Percentiles rank a stretch among this genome's conserved stretches.
phyloP scores from a whole-genome alignment of 306 rosid species.

The Cicer yamashitae region DNA sequence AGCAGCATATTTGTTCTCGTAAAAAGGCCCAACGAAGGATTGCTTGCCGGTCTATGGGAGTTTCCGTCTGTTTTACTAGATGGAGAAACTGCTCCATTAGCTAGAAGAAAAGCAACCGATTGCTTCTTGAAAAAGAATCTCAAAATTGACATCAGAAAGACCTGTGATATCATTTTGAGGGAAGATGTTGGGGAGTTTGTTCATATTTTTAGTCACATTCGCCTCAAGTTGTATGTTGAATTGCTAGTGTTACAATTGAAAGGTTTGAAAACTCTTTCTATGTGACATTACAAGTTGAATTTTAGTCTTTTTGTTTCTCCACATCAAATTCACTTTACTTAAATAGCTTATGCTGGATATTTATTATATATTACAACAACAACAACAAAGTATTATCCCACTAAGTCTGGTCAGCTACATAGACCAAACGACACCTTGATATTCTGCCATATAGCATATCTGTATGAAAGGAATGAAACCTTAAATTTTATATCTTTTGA shows the following conservation, averaged over 20 bases:
- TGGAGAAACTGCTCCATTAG: constrained; percentile 57
- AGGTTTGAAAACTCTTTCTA: constrained; percentile 58
- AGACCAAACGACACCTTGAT: too few relatives aligned
- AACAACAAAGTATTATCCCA: too few relatives aligned
- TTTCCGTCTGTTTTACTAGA: constrained; percentile 79
- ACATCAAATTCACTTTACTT: neutral
- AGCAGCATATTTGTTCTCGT: constrained; percentile 72
- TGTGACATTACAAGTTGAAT: constrained; percentile 38
- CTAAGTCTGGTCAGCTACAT: too few relatives aligned
- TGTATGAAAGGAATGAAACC: too few relatives aligned
- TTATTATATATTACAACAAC: neutral
- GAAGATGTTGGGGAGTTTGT: constrained; percentile 86
- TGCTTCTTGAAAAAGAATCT: constrained; percentile 57
- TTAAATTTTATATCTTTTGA: neutral
- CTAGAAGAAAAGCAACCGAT: constrained; percentile 64
- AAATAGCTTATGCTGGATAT: constrained; percentile 6
- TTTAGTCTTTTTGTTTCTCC: constrained; percentile 23
- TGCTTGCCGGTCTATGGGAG: constrained; percentile 99
- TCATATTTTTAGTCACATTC: constrained; percentile 89
- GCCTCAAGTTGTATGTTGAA: constrained; percentile 85
- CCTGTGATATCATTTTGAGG: constrained; percentile 56
- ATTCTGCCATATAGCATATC: too few relatives aligned
- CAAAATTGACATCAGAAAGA: constrained; percentile 61
- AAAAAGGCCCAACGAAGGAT: constrained; percentile 86
- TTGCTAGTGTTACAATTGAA: constrained; percentile 60